phyloP scores from a whole-genome alignment of 192 early-diverging fungal species.

The Irineochytrium annulatum region DNA sequence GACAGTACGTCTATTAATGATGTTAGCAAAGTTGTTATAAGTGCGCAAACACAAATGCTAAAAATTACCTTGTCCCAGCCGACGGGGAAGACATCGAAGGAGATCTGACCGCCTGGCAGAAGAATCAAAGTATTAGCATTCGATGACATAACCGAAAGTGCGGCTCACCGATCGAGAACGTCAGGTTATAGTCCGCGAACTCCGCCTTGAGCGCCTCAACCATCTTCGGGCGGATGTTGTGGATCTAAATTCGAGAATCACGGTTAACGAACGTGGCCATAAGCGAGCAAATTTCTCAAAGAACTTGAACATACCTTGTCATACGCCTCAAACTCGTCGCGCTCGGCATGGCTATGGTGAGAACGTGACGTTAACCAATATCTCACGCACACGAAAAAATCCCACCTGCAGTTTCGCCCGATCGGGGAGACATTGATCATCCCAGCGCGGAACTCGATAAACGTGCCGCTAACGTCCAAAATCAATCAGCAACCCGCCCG shows the following conservation, averaged over 20 bases:
- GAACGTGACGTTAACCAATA: neutral
- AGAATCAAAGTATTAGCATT: neutral
- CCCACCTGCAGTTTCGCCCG: slow-evolving; percentile 87
- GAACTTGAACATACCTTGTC: slow-evolving; percentile 53
- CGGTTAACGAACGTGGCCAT: no score
- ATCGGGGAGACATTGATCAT: slow-evolving; percentile 99
- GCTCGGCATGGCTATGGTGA: slow-evolving; percentile 64
- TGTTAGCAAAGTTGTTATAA: neutral
- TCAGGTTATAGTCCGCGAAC: slow-evolving; percentile 82
- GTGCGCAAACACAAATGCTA: neutral
- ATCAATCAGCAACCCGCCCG: neutral
- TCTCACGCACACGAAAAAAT: no score
- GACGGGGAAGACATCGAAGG: slow-evolving; percentile 96
- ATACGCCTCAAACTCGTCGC: slow-evolving; percentile 86
- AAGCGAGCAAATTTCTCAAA: neutral
- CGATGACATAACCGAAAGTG: neutral
- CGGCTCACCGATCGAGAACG: slow-evolving; percentile 82
- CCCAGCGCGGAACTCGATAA: slow-evolving; percentile 97
- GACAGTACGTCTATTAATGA: slow-evolving; percentile 93
- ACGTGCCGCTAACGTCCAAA: slow-evolving; percentile 69
- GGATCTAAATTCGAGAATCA: slow-evolving; percentile 42
- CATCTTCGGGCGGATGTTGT: slow-evolving; percentile 82
- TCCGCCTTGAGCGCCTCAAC: slow-evolving; percentile 73
- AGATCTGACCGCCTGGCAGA: slow-evolving; percentile 84
- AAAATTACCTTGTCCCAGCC: slow-evolving; percentile 94